These are phyloP conservation scores for Annulohypoxylon bovei DNA, from an alignment of 495 filamentous ascomycete genomes.

Conservation along the genomic window DNA sequence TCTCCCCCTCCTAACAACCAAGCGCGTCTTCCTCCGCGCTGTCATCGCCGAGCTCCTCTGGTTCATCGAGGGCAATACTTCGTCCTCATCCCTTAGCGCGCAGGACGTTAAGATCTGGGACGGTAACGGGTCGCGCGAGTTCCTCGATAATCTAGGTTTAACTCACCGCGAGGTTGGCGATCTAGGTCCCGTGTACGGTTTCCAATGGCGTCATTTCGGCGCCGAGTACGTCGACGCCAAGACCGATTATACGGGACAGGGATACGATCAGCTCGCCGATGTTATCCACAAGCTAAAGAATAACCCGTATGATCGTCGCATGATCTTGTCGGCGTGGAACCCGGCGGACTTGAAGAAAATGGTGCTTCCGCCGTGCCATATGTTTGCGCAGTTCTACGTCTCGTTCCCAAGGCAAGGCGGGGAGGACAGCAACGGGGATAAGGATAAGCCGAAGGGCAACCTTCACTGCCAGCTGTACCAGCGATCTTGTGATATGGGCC, in stretches of 20 bases:
- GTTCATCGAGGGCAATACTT: conserved; percentile 89
- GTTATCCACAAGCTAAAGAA: conserved; percentile 82
- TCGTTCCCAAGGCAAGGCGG: conserved; percentile 68
- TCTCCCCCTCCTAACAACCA: conserved; percentile 93
- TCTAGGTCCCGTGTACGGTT: conserved; percentile 95
- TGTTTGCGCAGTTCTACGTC: conserved; percentile 99
- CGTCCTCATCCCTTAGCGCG: conserved; percentile 74
- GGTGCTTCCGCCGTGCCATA: conserved; percentile 96
- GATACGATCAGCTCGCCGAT: conserved; percentile 90
- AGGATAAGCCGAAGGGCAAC: conserved; percentile 63
- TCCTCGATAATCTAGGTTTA: conserved; percentile 85
- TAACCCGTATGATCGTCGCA: conserved; percentile 85
- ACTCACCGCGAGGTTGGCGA: conserved; percentile 83
- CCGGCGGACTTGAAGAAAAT: conserved; percentile 85
- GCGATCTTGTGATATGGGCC: conserved; percentile 94
- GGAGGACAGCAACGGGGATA: conserved; percentile 39
- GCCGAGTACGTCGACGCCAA: conserved; percentile 82
- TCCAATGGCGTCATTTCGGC: conserved; percentile 99
- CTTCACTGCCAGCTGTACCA: conserved; percentile 91
- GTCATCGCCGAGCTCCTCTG: conserved; percentile 94
- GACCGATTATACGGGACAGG: conserved; percentile 86
- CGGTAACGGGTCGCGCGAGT: conserved; percentile 90
- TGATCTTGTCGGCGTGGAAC: conserved; percentile 95
- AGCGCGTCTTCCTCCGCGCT: conserved; percentile 93
- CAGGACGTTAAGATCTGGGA: conserved; percentile 97